Conservation (phyloP, 768 basidiomycete genomes). For the Lepiota subincarnata region DNA sequence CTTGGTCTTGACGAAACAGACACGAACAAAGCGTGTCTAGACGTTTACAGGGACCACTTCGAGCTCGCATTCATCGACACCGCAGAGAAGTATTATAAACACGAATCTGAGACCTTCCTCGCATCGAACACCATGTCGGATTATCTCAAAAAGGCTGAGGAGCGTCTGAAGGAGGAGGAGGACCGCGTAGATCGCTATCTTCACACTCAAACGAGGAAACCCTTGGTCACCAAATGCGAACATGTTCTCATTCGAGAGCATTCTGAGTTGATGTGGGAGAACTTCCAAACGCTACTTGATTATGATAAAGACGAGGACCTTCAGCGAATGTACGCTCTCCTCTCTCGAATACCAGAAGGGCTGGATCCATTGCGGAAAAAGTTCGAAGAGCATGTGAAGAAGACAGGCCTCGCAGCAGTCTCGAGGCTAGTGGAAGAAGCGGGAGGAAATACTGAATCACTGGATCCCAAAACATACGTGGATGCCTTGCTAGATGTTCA, state of each 20-base stretch:
- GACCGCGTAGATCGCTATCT: conserved; percentile 93
- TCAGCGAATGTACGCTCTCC: conserved; percentile 90
- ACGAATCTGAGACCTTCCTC: conserved; percentile 89
- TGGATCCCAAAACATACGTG: conserved; percentile 93
- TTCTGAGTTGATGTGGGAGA: conserved; percentile 83
- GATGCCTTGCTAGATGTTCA: conserved; percentile 91
- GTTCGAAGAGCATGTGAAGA: conserved; percentile 96
- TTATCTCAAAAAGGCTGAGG: conserved; percentile 93
- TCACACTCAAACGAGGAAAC: conserved; percentile 82
- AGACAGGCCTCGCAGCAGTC: conserved; percentile 78
- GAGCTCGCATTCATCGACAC: conserved; percentile 84
- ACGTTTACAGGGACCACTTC: conserved; percentile 90
- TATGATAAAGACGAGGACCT: conserved; percentile 94
- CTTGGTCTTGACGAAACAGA: conserved; percentile 92
- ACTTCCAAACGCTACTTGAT: conserved; percentile 86
- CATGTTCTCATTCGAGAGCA: conserved; percentile 88
- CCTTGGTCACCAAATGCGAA: conserved; percentile 81
- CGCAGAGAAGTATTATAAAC: conserved; percentile 88
- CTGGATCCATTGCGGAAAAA: conserved; percentile 86
- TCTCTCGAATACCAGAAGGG: conserved; percentile 86
- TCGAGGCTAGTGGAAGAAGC: conserved; percentile 65
- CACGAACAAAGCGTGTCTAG: conserved; percentile 87
- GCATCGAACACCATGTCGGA: conserved; percentile 87
- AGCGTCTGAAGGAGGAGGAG: conserved; percentile 89
- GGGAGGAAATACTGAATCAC: conserved; percentile 48